A percentile compares a stretch with the other conserved stretches of the same genome.
Evolutionary conservation across 192 early-diverging fungal species (phyloP).

Genomic region (Backusella psychrophila): DNA sequence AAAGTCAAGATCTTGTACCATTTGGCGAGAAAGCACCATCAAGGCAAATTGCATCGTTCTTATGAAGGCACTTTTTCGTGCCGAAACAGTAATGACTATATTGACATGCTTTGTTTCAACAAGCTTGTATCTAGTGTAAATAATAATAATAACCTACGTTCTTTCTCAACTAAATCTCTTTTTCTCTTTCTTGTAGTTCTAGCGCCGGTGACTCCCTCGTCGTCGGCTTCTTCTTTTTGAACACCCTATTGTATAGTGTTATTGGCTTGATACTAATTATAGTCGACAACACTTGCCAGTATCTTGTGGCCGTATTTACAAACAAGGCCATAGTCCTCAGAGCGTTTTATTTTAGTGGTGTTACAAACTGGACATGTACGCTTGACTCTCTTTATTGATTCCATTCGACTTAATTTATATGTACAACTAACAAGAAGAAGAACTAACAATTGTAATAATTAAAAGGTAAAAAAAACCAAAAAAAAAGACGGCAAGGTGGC

Average conservation of each 20-base stretch:
- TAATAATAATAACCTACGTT: background rate
- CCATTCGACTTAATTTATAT: background rate
- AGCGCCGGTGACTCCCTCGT: background rate
- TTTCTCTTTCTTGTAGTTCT: background rate
- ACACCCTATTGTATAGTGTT: conserved; percentile 1
- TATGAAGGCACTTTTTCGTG: background rate
- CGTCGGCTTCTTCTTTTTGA: conserved; percentile 26
- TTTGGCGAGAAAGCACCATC: background rate
- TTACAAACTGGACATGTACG: conserved; percentile 26
- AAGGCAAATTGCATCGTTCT: conserved; percentile 22
- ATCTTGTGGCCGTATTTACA: conserved; percentile 40
- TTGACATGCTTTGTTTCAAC: background rate
- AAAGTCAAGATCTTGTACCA: conserved; percentile 25
- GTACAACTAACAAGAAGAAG: background rate
- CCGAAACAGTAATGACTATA: background rate
- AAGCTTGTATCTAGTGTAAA: background rate
- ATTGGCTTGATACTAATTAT: background rate
- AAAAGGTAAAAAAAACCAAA: background rate
- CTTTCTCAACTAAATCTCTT: background rate
- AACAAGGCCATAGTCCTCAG: conserved; percentile 14
- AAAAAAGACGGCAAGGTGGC: background rate
- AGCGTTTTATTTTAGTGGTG: conserved; percentile 14
- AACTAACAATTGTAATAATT: background rate
- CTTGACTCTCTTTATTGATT: background rate
- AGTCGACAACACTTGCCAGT: conserved; percentile 10